phyloP scores from a whole-genome alignment of 2,329 filamentous ascomycete genomes.

The Penicillium carneum region DNA sequence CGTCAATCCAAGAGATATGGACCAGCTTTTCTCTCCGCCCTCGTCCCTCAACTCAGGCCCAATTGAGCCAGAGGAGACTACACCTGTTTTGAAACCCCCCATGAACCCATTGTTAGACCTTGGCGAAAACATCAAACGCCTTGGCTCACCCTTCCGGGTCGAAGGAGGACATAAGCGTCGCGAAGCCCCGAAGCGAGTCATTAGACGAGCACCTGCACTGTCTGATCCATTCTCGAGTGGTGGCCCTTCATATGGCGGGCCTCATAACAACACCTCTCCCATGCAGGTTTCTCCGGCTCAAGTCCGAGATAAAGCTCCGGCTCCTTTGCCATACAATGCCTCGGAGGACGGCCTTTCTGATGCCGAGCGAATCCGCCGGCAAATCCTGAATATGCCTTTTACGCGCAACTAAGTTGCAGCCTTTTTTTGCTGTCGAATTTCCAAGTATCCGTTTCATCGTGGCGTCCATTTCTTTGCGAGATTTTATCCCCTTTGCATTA shows the following conservation, averaged over 20 bases:
- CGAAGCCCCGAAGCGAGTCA: constrained; percentile 40
- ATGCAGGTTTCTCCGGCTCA: constrained; percentile 28
- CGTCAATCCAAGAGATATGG: constrained; percentile 60
- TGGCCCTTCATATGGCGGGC: constrained; percentile 32
- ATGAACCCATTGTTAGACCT: constrained; percentile 44
- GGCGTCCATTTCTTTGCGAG: constrained; percentile 35
- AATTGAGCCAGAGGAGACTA: constrained; percentile 36
- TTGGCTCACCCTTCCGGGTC: constrained; percentile 58
- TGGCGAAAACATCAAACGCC: constrained; percentile 53
- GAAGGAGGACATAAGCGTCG: constrained; percentile 47
- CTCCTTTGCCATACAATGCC: constrained; percentile 40
- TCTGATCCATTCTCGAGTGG: constrained; percentile 54
- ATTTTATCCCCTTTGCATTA: constrained; percentile 36
- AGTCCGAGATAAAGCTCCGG: constrained; percentile 26
- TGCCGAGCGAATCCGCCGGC: constrained; percentile 50
- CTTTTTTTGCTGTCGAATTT: constrained; percentile 21
- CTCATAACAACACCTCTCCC: constrained; percentile 25
- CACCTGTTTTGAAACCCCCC: constrained; percentile 33
- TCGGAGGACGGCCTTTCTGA: constrained; percentile 48
- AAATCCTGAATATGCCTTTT: constrained; percentile 49
- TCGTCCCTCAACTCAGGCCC: constrained; percentile 43
- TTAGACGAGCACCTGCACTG: constrained; percentile 51
- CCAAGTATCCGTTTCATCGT: constrained; percentile 32
- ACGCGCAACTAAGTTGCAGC: constrained; percentile 37
- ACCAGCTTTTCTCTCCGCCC: constrained; percentile 63